Conservation (phyloP, 1,284 basidiomycete species). For the Macrocybe sp. region DNA sequence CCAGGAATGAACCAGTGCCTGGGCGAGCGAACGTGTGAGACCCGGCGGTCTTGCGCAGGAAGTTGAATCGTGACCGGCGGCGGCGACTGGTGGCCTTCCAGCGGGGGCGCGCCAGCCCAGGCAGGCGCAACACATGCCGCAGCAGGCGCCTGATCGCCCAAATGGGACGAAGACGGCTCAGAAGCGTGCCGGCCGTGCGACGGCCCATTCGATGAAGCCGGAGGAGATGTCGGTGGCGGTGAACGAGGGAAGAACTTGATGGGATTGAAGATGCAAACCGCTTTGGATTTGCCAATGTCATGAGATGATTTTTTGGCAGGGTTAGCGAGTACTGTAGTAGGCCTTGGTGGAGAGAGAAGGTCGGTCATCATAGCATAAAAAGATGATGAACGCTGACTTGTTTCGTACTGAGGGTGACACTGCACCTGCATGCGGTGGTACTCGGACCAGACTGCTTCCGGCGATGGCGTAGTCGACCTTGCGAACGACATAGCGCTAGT, state of each 20-base stretch:
- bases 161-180: slow-evolving; percentile 26
- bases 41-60: slow-evolving; percentile 24
- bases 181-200: slow-evolving; percentile 18
- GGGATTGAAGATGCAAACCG: slow-evolving; percentile 31
- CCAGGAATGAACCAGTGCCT: slow-evolving; percentile 56
- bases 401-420: slow-evolving; percentile 25
- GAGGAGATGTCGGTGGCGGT: slow-evolving; percentile 29
- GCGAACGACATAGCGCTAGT: slow-evolving; percentile 27
- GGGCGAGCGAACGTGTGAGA: slow-evolving; percentile 41
- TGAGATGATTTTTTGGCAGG: slow-evolving; percentile 21
- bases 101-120: slow-evolving; percentile 20
- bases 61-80: slow-evolving; percentile 16
- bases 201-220: slow-evolving; percentile 19
- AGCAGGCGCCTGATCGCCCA: slow-evolving; percentile 28
- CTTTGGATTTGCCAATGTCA: slow-evolving; percentile 23
- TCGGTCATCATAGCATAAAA: slow-evolving; percentile 36
- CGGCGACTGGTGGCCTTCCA: slow-evolving; percentile 2
- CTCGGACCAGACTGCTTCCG: slow-evolving; percentile 30
- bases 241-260: slow-evolving; percentile 46
- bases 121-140: slow-evolving; percentile 25
- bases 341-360: slow-evolving; percentile 32
- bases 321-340: slow-evolving; percentile 13
- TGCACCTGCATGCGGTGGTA: slow-evolving; percentile 26
- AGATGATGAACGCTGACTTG: slow-evolving; percentile 41
- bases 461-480: slow-evolving; percentile 35